Conservation (phyloP, 768 basidiomycete genomes). For the Tylopilus felleus region DNA sequence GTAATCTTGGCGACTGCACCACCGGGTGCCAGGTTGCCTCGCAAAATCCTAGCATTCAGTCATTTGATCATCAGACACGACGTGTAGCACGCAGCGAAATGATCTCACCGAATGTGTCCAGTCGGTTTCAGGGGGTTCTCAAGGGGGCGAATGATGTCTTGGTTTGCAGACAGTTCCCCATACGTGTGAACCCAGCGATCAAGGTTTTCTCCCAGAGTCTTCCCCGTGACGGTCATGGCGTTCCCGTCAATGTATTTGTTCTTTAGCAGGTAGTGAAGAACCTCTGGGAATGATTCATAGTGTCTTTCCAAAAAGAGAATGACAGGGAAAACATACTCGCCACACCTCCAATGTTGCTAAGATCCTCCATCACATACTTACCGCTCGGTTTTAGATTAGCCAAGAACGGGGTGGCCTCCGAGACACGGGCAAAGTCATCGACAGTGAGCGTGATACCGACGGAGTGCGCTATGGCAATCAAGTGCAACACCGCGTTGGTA, state of each 20-base stretch:
- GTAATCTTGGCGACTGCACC: constrained; percentile 98
- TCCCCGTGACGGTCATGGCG: constrained; percentile 88
- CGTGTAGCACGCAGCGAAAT: neutral
- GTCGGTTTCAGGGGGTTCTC: constrained; percentile 84
- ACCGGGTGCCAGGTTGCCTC: constrained; percentile 89
- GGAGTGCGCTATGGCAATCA: constrained; percentile 95
- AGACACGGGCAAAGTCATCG: constrained; percentile 92
- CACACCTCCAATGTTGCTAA: constrained; percentile 93
- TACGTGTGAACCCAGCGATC: constrained; percentile 82
- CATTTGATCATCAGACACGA: neutral
- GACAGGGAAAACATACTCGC: constrained; percentile 60
- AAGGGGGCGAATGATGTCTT: constrained; percentile 87
- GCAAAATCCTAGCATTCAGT: constrained; percentile 63
- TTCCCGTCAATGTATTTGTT: constrained; percentile 87
- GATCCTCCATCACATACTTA: constrained; percentile 98
- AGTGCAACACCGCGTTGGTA: constrained; percentile 94
- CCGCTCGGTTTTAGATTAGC: constrained; percentile 97
- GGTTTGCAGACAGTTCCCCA: constrained; percentile 67
- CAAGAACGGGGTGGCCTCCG: constrained; percentile 90
- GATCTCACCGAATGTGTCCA: constrained; percentile 78
- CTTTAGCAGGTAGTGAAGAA: constrained; percentile 81
- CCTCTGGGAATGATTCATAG: constrained; percentile 45
- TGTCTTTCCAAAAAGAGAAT: neutral
- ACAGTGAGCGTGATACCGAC: constrained; percentile 85
- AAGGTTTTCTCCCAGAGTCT: constrained; percentile 87